These are phyloP conservation scores for Chaetomidium leptoderma DNA, from an alignment of 495 filamentous ascomycete genomes.

Conservation along the genomic window DNA sequence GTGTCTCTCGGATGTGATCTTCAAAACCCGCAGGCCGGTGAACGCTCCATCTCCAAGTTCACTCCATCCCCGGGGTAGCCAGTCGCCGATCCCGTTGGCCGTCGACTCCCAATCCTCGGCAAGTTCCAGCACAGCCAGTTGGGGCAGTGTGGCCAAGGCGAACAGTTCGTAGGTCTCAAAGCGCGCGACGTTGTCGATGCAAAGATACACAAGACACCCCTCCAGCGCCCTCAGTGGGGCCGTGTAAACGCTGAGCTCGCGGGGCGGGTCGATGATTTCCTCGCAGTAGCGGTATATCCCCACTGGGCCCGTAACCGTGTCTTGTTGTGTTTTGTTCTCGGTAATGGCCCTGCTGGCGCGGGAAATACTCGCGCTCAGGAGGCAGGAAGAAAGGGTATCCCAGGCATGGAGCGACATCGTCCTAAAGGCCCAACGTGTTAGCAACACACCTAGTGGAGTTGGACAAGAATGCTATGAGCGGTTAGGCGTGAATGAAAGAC, in stretches of 20 bases:
- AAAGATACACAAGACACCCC: constrained; percentile 31
- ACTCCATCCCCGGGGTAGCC: constrained; percentile 32
- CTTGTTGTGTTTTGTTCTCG: too few relatives aligned
- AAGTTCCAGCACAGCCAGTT: constrained; percentile 34
- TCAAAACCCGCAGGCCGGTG: constrained; percentile 30
- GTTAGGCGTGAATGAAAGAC: too few relatives aligned
- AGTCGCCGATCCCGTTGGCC: constrained; percentile 24
- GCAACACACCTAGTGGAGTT: background rate
- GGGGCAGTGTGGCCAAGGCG: constrained; percentile 25
- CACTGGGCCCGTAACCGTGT: background rate
- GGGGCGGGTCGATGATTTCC: constrained; percentile 12
- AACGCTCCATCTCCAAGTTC: constrained; percentile 19
- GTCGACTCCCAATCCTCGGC: constrained; percentile 1
- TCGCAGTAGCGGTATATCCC: background rate
- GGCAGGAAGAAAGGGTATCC: background rate
- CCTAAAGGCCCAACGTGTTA: background rate
- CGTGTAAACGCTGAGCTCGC: constrained; percentile 21
- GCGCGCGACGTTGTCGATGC: constrained; percentile 17
- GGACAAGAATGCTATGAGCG: background rate
- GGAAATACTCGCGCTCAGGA: background rate
- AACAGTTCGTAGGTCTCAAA: constrained; percentile 27
- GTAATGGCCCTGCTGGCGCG: background rate
- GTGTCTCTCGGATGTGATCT: constrained; percentile 17
- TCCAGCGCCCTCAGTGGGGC: constrained; percentile 18
- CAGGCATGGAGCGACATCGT: constrained; percentile 4